phyloP scores from a whole-genome alignment of 495 filamentous ascomycete species.

The Aspergillus nanangensis region DNA sequence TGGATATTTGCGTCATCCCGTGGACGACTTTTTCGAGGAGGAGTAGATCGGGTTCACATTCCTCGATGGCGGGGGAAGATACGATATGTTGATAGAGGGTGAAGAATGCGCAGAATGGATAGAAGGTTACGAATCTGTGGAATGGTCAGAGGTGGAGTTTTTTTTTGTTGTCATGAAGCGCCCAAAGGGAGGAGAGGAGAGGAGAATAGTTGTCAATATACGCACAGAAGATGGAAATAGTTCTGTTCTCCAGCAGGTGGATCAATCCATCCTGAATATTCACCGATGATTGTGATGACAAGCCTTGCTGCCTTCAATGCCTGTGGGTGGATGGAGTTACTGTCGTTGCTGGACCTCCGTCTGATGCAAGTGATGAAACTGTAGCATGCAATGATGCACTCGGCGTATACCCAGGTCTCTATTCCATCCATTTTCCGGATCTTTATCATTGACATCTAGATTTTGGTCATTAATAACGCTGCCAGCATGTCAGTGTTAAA shows the following conservation, averaged over 20 bases:
- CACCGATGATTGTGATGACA: not conserved
- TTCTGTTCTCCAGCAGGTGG: not conserved
- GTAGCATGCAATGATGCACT: not conserved
- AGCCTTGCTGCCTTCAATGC: not conserved
- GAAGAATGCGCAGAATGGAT: slow-evolving; percentile 10
- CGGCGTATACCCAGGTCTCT: not conserved
- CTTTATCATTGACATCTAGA: too few relatives aligned
- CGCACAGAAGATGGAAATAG: not conserved
- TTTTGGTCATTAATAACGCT: too few relatives aligned
- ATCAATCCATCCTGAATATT: not conserved
- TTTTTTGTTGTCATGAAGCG: too few relatives aligned
- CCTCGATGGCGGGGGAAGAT: not conserved
- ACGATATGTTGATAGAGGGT: slow-evolving; percentile 6
- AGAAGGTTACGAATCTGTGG: slow-evolving; percentile 4
- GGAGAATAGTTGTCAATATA: too few relatives aligned
- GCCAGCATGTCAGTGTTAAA: too few relatives aligned
- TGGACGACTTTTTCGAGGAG: not conserved
- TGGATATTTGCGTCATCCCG: not conserved
- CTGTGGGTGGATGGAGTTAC: not conserved
- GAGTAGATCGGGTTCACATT: slow-evolving; percentile 2
- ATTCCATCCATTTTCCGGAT: too few relatives aligned
- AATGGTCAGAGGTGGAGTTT: too few relatives aligned
- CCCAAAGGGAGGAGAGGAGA: too few relatives aligned
- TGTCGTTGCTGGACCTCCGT: not conserved
- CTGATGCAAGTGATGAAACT: not conserved